phyloP scores from a whole-genome alignment of 2,329 filamentous ascomycete genomes.

The Ceratocystis huliohia region DNA sequence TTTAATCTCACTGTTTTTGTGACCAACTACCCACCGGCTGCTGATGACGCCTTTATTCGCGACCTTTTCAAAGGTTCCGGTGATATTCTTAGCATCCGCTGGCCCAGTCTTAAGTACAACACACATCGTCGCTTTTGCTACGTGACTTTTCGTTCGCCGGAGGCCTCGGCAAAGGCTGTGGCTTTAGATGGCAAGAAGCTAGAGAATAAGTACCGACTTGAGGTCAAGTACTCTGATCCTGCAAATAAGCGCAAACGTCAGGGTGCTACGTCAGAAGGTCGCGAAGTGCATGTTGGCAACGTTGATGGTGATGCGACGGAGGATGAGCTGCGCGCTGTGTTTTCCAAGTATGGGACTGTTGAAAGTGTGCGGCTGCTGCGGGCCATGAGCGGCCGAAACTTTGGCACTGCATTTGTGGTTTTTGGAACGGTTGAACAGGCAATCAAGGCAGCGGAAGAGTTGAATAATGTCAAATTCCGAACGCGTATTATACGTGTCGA shows the following conservation, averaged over 20 bases:
- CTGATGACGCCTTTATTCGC: slow-evolving; percentile 58
- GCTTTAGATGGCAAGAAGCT: slow-evolving; percentile 56
- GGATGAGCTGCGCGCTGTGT: slow-evolving; percentile 55
- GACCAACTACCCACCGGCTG: slow-evolving; percentile 72
- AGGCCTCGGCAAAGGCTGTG: slow-evolving; percentile 58
- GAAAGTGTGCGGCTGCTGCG: slow-evolving; percentile 58
- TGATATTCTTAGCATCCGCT: slow-evolving; percentile 71
- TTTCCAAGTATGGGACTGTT: slow-evolving; percentile 63
- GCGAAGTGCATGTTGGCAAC: slow-evolving; percentile 70
- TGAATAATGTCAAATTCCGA: slow-evolving; percentile 59
- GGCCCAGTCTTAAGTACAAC: slow-evolving; percentile 83
- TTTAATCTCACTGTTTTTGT: slow-evolving; percentile 74
- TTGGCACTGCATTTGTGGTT: slow-evolving; percentile 69
- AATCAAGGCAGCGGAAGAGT: slow-evolving; percentile 48
- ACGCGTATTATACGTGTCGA: slow-evolving; percentile 56
- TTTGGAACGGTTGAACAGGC: slow-evolving; percentile 61
- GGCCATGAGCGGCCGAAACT: slow-evolving; percentile 53
- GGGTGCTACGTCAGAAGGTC: slow-evolving; percentile 71
- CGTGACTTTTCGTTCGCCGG: slow-evolving; percentile 64
- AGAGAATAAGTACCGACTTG: slow-evolving; percentile 54
- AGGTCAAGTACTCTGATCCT: slow-evolving; percentile 77
- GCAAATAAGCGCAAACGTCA: slow-evolving; percentile 61
- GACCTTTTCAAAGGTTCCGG: slow-evolving; percentile 62
- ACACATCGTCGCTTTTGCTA: slow-evolving; percentile 89
- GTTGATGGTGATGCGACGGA: slow-evolving; percentile 51